phyloP scores from a whole-genome alignment of 441 rosid species.

The Eutrema salsugineum region DNA sequence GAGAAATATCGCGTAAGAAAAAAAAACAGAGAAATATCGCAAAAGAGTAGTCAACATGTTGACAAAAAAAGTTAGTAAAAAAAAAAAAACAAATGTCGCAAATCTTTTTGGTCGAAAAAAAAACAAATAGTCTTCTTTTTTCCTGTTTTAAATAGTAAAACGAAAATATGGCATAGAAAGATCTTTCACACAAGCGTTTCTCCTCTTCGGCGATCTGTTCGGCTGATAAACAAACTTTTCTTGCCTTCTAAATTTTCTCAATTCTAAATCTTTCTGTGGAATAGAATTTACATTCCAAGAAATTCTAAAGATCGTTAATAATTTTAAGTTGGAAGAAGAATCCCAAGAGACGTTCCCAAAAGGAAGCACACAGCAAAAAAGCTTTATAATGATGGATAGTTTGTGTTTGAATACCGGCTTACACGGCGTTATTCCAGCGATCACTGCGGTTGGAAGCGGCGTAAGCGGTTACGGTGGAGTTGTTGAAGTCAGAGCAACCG shows the following conservation, averaged over 20 bases:
- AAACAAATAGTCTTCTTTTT: not conserved
- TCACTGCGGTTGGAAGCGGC: slow-evolving; percentile 40
- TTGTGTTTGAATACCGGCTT: slow-evolving; percentile 62
- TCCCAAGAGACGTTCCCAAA: not conserved
- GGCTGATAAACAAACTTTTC: not conserved
- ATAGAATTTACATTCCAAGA: slow-evolving; percentile 18
- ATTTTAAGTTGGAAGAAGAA: slow-evolving; percentile 12
- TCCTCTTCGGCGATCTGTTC: slow-evolving; percentile 21
- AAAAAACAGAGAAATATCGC: not conserved
- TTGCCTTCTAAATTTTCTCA: slow-evolving; percentile 7
- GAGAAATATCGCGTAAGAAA: not conserved
- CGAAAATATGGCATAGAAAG: slow-evolving; percentile 18
- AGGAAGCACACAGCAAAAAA: not conserved
- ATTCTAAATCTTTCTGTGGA: slow-evolving; percentile 29
- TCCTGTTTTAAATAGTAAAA: slow-evolving; percentile 1
- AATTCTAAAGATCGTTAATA: not conserved
- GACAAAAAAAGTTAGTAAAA: no score
- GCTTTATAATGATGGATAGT: slow-evolving; percentile 44
- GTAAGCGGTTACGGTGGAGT: slow-evolving; percentile 29
- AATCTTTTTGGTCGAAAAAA: no score
- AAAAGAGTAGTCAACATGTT: not conserved
- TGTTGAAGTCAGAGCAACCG: slow-evolving; percentile 42
- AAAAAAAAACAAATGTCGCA: no score
- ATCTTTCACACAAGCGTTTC: slow-evolving; percentile 1
- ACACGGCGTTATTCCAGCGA: slow-evolving; percentile 53